Evolutionary conservation across 306 rosid genomes (phyloP).

Genomic region (Arachis stenosperma): DNA sequence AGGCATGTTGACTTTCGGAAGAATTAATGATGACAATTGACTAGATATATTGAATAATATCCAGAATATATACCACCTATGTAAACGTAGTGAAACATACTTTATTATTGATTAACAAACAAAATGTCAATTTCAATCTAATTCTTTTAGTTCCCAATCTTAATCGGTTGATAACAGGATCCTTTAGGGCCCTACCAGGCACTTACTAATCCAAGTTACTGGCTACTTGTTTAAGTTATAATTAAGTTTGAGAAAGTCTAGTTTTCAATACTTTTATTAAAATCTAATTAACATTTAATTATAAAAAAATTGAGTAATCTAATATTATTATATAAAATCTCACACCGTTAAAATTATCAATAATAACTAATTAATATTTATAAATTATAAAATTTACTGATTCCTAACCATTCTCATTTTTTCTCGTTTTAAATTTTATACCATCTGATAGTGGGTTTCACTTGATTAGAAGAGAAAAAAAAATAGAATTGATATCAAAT

Average conservation of each 20-base stretch:
- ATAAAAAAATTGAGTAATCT: too few species aligned
- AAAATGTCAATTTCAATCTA: neutral
- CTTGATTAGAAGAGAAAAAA: neutral
- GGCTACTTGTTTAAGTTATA: neutral
- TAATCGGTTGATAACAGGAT: conserved; percentile 1
- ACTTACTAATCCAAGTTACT: conserved; percentile 17
- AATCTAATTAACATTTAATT: too few species aligned
- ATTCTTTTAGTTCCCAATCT: neutral
- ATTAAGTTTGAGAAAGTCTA: too few species aligned
- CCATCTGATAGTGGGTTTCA: conserved; percentile 9
- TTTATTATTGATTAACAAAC: conserved; percentile 1
- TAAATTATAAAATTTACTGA: too few species aligned
- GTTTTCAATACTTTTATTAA: too few species aligned
- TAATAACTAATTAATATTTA: too few species aligned
- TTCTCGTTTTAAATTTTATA: neutral
- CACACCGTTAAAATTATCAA: too few species aligned
- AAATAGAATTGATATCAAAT: neutral
- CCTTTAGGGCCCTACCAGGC: conserved; percentile 25
- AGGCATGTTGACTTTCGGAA: conserved; percentile 27
- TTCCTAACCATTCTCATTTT: too few species aligned
- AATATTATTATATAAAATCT: too few species aligned
- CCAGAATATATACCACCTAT: neutral
- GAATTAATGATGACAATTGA: conserved; percentile 27
- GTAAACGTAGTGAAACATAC: neutral
- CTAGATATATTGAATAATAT: conserved; percentile 13